Evolutionary conservation across 495 filamentous ascomycete species (phyloP).

Genomic region (Hypoxylon intermedium): DNA sequence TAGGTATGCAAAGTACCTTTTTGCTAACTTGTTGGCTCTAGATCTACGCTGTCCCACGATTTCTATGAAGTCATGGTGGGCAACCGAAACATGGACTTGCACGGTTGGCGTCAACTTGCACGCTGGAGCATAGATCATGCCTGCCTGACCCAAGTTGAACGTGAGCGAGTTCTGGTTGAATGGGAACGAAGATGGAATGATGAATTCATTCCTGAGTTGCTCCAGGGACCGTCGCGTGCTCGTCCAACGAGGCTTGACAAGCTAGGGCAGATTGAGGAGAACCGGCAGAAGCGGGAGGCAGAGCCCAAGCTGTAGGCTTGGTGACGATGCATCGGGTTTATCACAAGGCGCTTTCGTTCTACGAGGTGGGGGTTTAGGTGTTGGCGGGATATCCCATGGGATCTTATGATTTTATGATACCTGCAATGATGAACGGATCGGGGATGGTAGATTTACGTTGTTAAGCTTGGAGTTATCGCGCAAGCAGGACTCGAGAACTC

Average conservation of each 20-base stretch:
- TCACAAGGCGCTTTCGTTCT: neutral
- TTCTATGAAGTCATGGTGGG: constrained; percentile 64
- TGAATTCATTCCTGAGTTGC: constrained; percentile 45
- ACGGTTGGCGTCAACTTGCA: constrained; percentile 61
- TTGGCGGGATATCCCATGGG: neutral
- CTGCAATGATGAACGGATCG: neutral
- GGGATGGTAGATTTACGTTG: constrained; percentile 4
- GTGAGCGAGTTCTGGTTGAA: constrained; percentile 37
- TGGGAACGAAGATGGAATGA: constrained; percentile 56
- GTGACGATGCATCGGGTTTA: neutral
- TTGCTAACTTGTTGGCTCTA: constrained; percentile 28
- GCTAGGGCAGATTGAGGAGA: constrained; percentile 11
- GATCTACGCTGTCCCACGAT: constrained; percentile 63
- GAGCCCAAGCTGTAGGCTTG: constrained; percentile 3
- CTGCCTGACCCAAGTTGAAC: constrained; percentile 50
- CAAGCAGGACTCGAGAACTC: neutral
- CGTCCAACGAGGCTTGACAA: constrained; percentile 17
- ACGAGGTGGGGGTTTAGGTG: neutral
- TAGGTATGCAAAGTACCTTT: neutral
- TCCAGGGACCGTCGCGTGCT: neutral
- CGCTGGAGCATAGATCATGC: constrained; percentile 63
- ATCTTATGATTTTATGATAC: constrained; percentile 30
- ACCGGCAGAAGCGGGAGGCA: constrained; percentile 7
- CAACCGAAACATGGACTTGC: constrained; percentile 58
- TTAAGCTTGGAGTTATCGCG: constrained; percentile 2